These are phyloP conservation scores for Talaromyces wortmannii DNA, from an alignment of 495 filamentous ascomycete genomes.

Conservation along the genomic window DNA sequence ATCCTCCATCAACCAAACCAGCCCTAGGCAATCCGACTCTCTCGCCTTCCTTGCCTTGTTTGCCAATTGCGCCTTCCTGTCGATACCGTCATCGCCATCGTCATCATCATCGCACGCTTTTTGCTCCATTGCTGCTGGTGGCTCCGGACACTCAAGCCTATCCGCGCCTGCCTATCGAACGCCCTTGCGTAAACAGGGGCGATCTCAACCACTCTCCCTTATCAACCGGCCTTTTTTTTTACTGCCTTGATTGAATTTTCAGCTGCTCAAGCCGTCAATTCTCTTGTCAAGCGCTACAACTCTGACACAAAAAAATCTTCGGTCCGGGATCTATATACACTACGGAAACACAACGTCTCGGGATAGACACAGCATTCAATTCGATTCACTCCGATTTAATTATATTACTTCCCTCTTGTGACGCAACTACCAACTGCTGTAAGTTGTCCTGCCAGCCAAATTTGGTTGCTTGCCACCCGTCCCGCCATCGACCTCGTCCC, in stretches of 20 bases:
- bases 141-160: constrained; percentile 8
- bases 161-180: constrained; percentile 10
- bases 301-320: too few relatives aligned
- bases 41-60: background rate
- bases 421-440: too few relatives aligned
- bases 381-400: too few relatives aligned
- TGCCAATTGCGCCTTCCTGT: constrained; percentile 8
- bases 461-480: too few relatives aligned
- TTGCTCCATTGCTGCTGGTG: constrained; percentile 23
- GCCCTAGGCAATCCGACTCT: background rate
- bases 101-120: background rate
- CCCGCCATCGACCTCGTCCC: background rate
- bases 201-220: background rate
- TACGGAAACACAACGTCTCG: too few relatives aligned
- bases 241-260: background rate
- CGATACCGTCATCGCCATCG: constrained; percentile 3
- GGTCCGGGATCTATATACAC: too few relatives aligned
- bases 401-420: too few relatives aligned
- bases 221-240: background rate
- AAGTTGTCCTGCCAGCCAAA: too few relatives aligned
- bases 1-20: background rate
- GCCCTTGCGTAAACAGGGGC: constrained; percentile 27
- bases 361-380: too few relatives aligned
- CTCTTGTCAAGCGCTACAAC: too few relatives aligned
- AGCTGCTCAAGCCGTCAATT: too few relatives aligned